Base-by-base conservation (phyloP, 1,284 basidiomycete genomes). In the Ustilago sp. region DNA sequence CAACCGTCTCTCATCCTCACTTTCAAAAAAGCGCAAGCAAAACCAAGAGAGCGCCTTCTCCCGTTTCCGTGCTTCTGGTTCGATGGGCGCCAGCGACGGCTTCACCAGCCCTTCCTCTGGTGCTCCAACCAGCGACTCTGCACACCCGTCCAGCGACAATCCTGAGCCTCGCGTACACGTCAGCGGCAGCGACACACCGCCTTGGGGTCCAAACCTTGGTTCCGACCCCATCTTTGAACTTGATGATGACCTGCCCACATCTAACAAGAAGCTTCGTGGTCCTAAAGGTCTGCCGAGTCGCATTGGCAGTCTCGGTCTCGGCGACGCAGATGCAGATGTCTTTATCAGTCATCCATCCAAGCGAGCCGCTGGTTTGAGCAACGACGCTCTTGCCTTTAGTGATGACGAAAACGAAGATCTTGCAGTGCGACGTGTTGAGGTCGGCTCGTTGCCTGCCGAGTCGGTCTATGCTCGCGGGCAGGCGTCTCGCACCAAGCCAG, bases 131-230 rank as follows among this genome's bases (percentile, higher is more conserved):
- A 73, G 70, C 68, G 70, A 75, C 47, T 78, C 71, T 11, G 69
- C 66, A 36, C 63, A 73, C 12, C 71, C 75, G 4, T 74, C 75
- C 31, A 78, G 71, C 53, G 75, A 78, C 52, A 69, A 68, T 43
- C 59, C 53, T 13, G 61, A 59, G 32, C 69, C 74, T 2, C 50
- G 63, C 2, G 81, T 84, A 3, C 82, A 83, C 62, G 67, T 85
- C 54, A 65, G 75, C 23, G 81, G 82, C 31, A 79, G 78, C 65
- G 83, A 84, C 57, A 79, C 80, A 31, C 78, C 80, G n/a, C 80
- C 81, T 4, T 83, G 79, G 80, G 73, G 75, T 35, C 68, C 77
- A 48, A 74, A 72, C 19, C 70, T 74, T 12, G 78, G 77, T 47
- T 68, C 67, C 4, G 77, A 77, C 38, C 59, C 64, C 48, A 64